A percentile compares a stretch with the other conserved stretches of the same genome.
Conservation (phyloP, 371 early-diverging fungal genomes). For the Encephalitozoon cuniculi region DNA sequence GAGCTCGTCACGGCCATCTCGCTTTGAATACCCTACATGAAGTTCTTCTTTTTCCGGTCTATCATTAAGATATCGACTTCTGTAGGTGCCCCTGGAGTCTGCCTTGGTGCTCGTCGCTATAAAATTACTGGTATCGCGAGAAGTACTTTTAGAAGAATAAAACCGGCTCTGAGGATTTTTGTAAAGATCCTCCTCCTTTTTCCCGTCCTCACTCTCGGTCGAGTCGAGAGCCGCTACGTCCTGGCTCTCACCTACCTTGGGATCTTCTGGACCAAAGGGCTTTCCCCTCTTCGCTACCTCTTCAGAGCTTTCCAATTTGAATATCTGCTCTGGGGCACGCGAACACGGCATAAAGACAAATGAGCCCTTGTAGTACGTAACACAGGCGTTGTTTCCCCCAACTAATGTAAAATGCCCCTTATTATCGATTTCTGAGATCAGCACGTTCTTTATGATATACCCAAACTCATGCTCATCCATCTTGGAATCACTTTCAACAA, state of each 20-base stretch:
- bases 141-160: background rate
- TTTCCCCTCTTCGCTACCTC: conserved; percentile 25
- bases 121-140: background rate
- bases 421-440: background rate
- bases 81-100: background rate
- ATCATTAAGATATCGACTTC: background rate
- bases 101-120: background rate
- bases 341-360: conserved; percentile 45
- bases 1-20: background rate
- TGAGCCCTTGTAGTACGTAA: conserved; percentile 40
- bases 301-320: conserved; percentile 34
- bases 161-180: background rate
- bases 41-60: too few relatives aligned
- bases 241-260: background rate
- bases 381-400: conserved; percentile 26
- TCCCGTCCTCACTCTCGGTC: background rate
- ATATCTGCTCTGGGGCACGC: conserved; percentile 25
- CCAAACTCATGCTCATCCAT: conserved; percentile 23
- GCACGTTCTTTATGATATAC: conserved; percentile 5
- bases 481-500: conserved; percentile 38
- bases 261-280: background rate
- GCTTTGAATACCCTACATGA: background rate
- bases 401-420: conserved; percentile 26
- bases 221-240: background rate
- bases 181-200: background rate